Percentiles rank a stretch among this genome's conserved stretches.
Conservation (phyloP, 257 asterid genomes). For the Anisodus acutangulus region DNA sequence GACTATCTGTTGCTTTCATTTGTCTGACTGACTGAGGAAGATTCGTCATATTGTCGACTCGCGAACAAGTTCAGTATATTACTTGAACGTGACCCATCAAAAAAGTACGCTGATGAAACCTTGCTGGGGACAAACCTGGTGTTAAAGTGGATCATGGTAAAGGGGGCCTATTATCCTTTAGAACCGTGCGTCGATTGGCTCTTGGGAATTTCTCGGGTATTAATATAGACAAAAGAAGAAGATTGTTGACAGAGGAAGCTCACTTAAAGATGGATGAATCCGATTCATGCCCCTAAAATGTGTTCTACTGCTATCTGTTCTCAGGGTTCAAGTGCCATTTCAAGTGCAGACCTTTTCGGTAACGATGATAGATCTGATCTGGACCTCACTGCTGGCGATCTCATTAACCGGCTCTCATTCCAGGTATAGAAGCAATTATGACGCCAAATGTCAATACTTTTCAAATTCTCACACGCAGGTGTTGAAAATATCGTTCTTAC, state of each 20-base stretch:
- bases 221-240: neutral
- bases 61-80: neutral
- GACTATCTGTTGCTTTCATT: neutral
- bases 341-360: conserved; percentile 96
- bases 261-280: conserved; percentile 11
- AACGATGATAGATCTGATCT: conserved; percentile 41
- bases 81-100: neutral
- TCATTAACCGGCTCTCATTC: conserved; percentile 85
- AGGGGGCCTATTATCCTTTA: neutral
- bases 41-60: neutral
- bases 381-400: conserved; percentile 79
- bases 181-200: neutral
- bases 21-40: neutral
- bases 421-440: conserved; percentile 57
- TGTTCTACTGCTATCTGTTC: conserved; percentile 22
- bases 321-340: conserved; percentile 89
- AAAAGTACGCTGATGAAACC: neutral
- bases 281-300: neutral
- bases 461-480: neutral
- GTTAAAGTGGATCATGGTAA: neutral
- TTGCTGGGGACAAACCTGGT: neutral
- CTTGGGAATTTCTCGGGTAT: neutral
- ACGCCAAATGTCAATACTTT: neutral
- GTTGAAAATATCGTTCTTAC: neutral
- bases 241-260: neutral